Evolutionary conservation across 2,329 filamentous ascomycete species (phyloP).

Genomic region (Cladosporium sp.): DNA sequence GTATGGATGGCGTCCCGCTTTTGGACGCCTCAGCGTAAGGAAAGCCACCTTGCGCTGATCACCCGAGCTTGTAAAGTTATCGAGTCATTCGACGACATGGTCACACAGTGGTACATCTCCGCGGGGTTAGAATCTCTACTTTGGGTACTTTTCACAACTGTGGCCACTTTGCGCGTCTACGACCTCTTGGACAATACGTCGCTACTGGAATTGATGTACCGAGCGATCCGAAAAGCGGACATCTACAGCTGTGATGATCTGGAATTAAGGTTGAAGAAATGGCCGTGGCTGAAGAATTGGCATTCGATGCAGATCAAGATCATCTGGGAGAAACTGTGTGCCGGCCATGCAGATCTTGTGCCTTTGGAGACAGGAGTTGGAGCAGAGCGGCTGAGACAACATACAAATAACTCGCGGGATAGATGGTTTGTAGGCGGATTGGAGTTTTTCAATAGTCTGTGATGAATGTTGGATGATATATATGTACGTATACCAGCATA

Average conservation of each 20-base stretch:
- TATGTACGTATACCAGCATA: neutral
- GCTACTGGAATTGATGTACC: slow-evolving; percentile 4
- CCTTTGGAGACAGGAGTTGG: neutral
- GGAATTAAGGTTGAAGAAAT: neutral
- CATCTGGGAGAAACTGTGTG: slow-evolving; percentile 11
- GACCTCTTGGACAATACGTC: neutral
- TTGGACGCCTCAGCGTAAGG: slow-evolving; percentile 10
- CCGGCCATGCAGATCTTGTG: slow-evolving; percentile 6
- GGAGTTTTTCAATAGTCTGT: slow-evolving; percentile 17
- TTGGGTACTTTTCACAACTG: slow-evolving; percentile 10
- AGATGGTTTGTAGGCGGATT: slow-evolving; percentile 13
- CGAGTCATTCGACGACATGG: slow-evolving; percentile 16
- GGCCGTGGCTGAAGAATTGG: slow-evolving; percentile 17
- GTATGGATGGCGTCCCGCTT: slow-evolving; percentile 18
- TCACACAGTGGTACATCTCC: slow-evolving; percentile 17
- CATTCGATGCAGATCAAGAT: slow-evolving; percentile 7
- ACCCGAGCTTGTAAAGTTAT: slow-evolving; percentile 5
- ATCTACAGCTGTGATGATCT: slow-evolving; percentile 9
- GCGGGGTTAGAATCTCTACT: slow-evolving; percentile 9
- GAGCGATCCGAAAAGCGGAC: slow-evolving; percentile 4
- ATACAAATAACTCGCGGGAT: neutral
- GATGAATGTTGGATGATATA: neutral
- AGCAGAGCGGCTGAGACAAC: neutral
- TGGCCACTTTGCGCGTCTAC: slow-evolving; percentile 2
- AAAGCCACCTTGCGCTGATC: slow-evolving; percentile 12